These are phyloP conservation scores for Pleurotus tuber-regium DNA, from an alignment of 768 basidiomycete genomes.

Conservation along the genomic window DNA sequence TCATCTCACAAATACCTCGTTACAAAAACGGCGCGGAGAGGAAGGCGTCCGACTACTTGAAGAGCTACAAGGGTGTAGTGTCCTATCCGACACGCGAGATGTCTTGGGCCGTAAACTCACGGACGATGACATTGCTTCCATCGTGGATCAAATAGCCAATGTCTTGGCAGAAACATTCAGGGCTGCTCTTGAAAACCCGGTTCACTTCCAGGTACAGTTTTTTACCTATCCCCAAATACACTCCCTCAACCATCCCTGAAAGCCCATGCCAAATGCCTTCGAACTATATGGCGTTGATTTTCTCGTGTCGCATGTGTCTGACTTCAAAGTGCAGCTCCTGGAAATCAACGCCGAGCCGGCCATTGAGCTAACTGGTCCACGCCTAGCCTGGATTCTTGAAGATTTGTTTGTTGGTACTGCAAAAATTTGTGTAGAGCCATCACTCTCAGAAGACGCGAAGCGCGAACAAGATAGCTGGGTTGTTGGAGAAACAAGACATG, in stretches of 20 bases:
- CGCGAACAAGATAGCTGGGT: slow-evolving; percentile 34
- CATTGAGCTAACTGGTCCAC: slow-evolving; percentile 86
- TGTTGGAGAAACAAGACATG: slow-evolving; percentile 48
- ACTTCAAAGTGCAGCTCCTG: slow-evolving; percentile 67
- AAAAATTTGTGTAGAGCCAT: slow-evolving; percentile 68
- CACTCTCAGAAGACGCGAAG: slow-evolving; percentile 32
- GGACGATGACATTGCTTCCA: slow-evolving; percentile 33
- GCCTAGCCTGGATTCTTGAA: slow-evolving; percentile 77
- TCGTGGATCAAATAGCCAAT: slow-evolving; percentile 60
- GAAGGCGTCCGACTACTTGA: slow-evolving; percentile 74
- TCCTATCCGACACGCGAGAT: slow-evolving; percentile 35
- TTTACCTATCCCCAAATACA: background rate
- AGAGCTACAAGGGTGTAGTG: slow-evolving; percentile 68
- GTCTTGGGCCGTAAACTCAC: slow-evolving; percentile 22
- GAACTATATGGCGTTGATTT: slow-evolving; percentile 97
- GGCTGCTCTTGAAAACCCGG: slow-evolving; percentile 77
- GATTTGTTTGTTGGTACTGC: slow-evolving; percentile 77
- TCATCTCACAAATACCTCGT: slow-evolving; percentile 91
- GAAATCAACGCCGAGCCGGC: slow-evolving; percentile 97
- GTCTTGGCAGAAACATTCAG: slow-evolving; percentile 79
- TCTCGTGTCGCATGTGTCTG: slow-evolving; percentile 42
- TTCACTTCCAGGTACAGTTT: slow-evolving; percentile 75
- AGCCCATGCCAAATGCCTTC: slow-evolving; percentile 90
- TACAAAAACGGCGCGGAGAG: slow-evolving; percentile 70
- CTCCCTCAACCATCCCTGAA: slow-evolving; percentile 9